Conservation (phyloP, 2,329 filamentous ascomycete species). For the Colletotrichum aenigma region DNA sequence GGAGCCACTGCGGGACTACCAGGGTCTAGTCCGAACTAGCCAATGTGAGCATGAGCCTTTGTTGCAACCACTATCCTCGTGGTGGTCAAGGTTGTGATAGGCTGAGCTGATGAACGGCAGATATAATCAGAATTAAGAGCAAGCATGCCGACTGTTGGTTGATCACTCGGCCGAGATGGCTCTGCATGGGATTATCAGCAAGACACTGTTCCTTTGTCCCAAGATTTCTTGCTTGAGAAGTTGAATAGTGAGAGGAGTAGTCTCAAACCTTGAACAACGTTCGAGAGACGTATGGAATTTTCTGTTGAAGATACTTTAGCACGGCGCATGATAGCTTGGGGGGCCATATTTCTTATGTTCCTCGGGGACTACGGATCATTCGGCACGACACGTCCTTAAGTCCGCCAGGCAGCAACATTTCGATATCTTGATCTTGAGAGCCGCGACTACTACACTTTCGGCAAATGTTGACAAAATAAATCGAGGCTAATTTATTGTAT, state of each 20-base stretch:
- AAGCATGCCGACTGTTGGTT: not conserved
- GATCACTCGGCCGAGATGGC: not conserved
- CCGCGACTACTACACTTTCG: not conserved
- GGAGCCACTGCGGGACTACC: not conserved
- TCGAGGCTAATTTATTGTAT: rapidly evolving
- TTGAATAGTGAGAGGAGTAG: not conserved
- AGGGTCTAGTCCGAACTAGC: not conserved
- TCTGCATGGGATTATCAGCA: not conserved
- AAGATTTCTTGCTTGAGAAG: not conserved
- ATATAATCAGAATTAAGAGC: not conserved
- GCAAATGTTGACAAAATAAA: not conserved
- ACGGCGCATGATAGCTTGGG: not conserved
- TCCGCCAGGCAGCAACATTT: not conserved
- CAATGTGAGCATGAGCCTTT: not conserved
- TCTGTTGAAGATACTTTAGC: not conserved
- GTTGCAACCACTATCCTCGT: not conserved
- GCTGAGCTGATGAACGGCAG: not conserved
- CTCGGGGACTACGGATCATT: rapidly evolving
- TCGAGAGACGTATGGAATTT: not conserved
- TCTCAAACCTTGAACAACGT: rapidly evolving
- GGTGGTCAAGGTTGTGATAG: not conserved
- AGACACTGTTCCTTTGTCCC: rapidly evolving
- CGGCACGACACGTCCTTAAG: not conserved
- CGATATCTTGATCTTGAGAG: not conserved
- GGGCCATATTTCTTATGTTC: not conserved